phyloP scores from a whole-genome alignment of 345 rosid genomes.

The Gossypium raimondii region DNA sequence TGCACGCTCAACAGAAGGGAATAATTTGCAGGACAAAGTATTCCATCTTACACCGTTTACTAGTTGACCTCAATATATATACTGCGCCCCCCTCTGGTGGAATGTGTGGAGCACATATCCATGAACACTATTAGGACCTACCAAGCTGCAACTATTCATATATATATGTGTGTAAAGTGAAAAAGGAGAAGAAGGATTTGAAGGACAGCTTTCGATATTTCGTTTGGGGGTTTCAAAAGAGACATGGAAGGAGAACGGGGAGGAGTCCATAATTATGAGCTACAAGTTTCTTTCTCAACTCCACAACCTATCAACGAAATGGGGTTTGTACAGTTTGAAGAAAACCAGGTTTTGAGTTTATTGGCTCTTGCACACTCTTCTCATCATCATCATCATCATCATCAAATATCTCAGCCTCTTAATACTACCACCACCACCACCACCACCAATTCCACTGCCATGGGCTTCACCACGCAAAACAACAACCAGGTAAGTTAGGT shows the following conservation, averaged over 20 bases:
- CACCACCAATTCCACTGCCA: slow-evolving; percentile 21
- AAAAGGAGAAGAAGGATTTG: not conserved
- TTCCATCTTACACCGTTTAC: slow-evolving; percentile 18
- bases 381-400: slow-evolving; percentile 34
- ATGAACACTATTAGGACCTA: not conserved
- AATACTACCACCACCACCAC: slow-evolving; percentile 14
- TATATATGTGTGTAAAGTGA: too few species aligned
- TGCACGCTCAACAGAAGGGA: slow-evolving; percentile 16
- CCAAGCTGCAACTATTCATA: not conserved
- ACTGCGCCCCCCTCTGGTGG: not conserved
- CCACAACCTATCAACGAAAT: slow-evolving; percentile 59
- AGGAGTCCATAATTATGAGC: slow-evolving; percentile 50
- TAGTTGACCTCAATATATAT: slow-evolving; percentile 22
- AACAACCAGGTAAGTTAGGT: slow-evolving; percentile 38
- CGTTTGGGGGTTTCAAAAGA: not conserved
- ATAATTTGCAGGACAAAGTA: slow-evolving; percentile 13
- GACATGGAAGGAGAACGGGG: slow-evolving; percentile 52
- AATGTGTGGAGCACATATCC: slow-evolving; percentile 6
- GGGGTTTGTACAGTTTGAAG: slow-evolving; percentile 81
- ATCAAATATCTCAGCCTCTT: slow-evolving; percentile 35
- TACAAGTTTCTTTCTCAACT: slow-evolving; percentile 55
- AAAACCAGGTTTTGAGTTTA: slow-evolving; percentile 67
- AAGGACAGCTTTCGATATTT: not conserved
- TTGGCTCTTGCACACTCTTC: slow-evolving; percentile 44
- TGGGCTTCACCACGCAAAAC: slow-evolving; percentile 40